Percentiles rank a stretch among this genome's conserved stretches.
Conservation (phyloP, 2,329 filamentous ascomycete genomes). For the Scortechinia acanthostroma region DNA sequence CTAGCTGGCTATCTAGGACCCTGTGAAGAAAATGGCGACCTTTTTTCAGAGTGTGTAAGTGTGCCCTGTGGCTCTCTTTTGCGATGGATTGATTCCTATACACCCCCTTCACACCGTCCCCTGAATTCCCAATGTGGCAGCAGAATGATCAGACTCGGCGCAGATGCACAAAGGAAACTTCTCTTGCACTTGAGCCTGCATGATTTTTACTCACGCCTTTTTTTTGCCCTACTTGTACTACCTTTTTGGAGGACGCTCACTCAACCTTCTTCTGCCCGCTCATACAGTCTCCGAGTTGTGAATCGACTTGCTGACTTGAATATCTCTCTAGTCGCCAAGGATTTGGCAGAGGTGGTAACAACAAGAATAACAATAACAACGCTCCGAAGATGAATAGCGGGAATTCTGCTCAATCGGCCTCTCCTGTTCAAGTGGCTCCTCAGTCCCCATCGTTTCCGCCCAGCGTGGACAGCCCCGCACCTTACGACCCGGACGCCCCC, state of each 20-base stretch:
- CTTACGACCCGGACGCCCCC: slow-evolving; percentile 19
- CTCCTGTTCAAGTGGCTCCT: slow-evolving; percentile 5
- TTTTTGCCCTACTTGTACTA: too few species aligned
- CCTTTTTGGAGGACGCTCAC: too few species aligned
- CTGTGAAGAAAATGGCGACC: slow-evolving; percentile 25
- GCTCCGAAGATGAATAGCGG: slow-evolving; percentile 25
- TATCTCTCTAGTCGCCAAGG: slow-evolving; percentile 32
- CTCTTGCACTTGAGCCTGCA: not conserved
- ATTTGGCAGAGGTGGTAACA: slow-evolving; percentile 34
- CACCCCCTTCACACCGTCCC: too few species aligned
- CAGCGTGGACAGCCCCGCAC: slow-evolving; percentile 21
- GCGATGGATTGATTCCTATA: slow-evolving; percentile 5
- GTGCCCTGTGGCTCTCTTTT: slow-evolving; percentile 5
- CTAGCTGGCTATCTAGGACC: not conserved
- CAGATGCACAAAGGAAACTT: not conserved
- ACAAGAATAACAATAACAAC: slow-evolving; percentile 15
- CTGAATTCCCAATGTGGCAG: not conserved
- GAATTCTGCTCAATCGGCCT: too few species aligned
- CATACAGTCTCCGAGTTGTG: too few species aligned
- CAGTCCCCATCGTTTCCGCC: slow-evolving; percentile 27
- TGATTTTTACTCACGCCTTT: not conserved
- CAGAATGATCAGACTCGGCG: not conserved
- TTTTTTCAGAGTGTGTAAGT: slow-evolving; percentile 41
- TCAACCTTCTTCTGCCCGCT: too few species aligned
- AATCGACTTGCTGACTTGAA: slow-evolving; percentile 11